phyloP scores from a whole-genome alignment of 1,139 yeast genomes.

The Yamadazyma epiphylla region DNA sequence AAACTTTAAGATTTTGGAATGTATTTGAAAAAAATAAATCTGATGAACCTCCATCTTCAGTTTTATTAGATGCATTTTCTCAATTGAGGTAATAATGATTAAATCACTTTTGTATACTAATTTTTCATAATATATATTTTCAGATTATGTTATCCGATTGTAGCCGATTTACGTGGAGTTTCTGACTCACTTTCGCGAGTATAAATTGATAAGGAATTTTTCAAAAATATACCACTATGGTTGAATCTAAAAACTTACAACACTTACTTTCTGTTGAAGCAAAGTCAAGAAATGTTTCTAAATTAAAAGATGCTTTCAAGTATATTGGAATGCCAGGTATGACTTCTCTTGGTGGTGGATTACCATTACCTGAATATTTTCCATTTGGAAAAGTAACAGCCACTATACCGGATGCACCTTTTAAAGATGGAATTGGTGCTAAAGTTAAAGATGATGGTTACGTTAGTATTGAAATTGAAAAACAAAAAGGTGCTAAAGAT shows the following conservation, averaged over 20 bases:
- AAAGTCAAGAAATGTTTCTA: conserved; percentile 69
- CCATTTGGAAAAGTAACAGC: conserved; percentile 78
- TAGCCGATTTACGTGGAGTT: no score
- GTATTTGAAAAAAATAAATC: conserved; percentile 73
- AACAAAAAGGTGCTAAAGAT: conserved; percentile 27
- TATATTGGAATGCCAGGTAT: conserved; percentile 71
- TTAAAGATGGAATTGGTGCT: conserved; percentile 70
- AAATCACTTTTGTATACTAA: no score
- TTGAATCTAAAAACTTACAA: conserved; percentile 59
- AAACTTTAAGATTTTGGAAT: conserved; percentile 91
- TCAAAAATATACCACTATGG: conserved; percentile 7
- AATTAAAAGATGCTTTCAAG: conserved; percentile 79
- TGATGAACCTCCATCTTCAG: conserved; percentile 57
- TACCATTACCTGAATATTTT: conserved; percentile 85
- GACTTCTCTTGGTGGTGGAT: conserved; percentile 92
- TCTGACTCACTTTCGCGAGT: neutral
- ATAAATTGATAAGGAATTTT: neutral
- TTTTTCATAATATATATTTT: no score
- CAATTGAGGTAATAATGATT: conserved; percentile 62
- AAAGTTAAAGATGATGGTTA: conserved; percentile 51
- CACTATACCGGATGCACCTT: conserved; percentile 67
- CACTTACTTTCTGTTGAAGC: conserved; percentile 81
- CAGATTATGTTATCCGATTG: no score
- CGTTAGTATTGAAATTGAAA: conserved; percentile 41
- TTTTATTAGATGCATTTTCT: conserved; percentile 73